Evolutionary conservation across 352 stramenopile species (phyloP), one percentile per base, ranked within the genome.

Genomic region (Globisporangium cystogenes): DNA sequence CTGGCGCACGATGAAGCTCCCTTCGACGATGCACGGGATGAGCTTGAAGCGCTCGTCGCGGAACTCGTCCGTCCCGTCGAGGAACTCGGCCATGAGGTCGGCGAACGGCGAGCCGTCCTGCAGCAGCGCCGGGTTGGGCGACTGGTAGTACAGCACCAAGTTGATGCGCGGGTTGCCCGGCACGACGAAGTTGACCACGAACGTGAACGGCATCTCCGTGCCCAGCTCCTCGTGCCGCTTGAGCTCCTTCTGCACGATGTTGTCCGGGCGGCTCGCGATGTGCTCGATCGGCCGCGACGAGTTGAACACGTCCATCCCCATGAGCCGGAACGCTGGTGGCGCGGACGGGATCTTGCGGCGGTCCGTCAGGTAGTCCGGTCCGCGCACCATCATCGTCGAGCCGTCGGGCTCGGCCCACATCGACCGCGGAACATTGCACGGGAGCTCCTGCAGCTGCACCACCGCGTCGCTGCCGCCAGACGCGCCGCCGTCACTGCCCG

Each of bases 31-130:
- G 53, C 71, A 86, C 36, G 80, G 80, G 48, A 91, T 91, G 14
- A 91, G 59, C 68, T 91, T 91, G 53, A 91, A 91, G 33, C 76
- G 75, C 59, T 91, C 77, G 50, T 91, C 85, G 15, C 77, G 75
- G 60, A 87, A 91, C 40, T 89, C 77, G 45, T 91, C 77, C 18
- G 74, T 74, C 12, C 76, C 76, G 42, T 91, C 76, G 33, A 91
- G 54, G 51, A 91, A 91, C 35, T 88, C 76, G 0, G 60, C 60
- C 75, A 91, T 84, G 12, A 91, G 65, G 61, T 91, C 80, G 8
- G 75, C 70, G 26, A 83, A 85, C 20, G 76, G 73, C 6, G 69
- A 82, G 0, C 76, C 75, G 29, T 88, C 74, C 1, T 63, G 72
- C 50, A 89, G 31, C 8, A 87, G 50, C 2, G 67, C 74, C 29